Evolutionary conservation across 2,329 filamentous ascomycete genomes (phyloP).

Genomic region (Geosmithia flava): DNA sequence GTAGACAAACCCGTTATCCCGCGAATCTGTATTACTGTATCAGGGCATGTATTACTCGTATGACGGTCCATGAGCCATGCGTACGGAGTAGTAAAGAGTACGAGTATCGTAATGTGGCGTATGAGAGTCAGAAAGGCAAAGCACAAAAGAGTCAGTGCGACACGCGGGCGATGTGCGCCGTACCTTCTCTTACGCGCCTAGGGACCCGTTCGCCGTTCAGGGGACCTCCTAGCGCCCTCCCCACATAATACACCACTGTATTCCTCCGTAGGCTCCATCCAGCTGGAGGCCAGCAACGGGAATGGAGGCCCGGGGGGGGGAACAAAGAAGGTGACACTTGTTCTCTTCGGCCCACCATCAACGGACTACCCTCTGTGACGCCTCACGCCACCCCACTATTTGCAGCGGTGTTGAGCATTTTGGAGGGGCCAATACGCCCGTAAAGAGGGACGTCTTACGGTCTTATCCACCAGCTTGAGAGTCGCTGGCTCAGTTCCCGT

Average conservation of each 20-base stretch:
- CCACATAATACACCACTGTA: not conserved
- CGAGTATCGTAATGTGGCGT: too few relatives aligned
- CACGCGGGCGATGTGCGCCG: not conserved
- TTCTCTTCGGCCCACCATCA: conserved; percentile 22
- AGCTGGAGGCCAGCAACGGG: not conserved
- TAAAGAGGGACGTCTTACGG: too few relatives aligned
- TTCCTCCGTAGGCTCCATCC: too few relatives aligned
- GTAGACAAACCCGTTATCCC: too few relatives aligned
- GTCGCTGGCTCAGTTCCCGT: not conserved
- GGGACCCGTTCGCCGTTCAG: not conserved
- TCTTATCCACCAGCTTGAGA: not conserved
- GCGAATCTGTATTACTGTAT: too few relatives aligned
- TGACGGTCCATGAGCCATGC: too few relatives aligned
- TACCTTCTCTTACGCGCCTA: not conserved
- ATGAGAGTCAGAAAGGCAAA: too few relatives aligned
- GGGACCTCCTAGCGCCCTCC: not conserved
- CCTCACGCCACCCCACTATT: conserved; percentile 1
- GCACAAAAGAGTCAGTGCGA: too few relatives aligned
- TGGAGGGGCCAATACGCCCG: not conserved
- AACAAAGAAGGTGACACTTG: conserved; percentile 26
- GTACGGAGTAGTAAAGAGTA: too few relatives aligned
- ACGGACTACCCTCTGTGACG: conserved; percentile 4
- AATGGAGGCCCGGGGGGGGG: not conserved
- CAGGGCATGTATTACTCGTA: too few relatives aligned
- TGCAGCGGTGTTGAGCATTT: not conserved